Evolutionary conservation across 2,329 filamentous ascomycete species (phyloP), one percentile per base, ranked within the genome.

Genomic region (Fusarium sulawesiense): DNA sequence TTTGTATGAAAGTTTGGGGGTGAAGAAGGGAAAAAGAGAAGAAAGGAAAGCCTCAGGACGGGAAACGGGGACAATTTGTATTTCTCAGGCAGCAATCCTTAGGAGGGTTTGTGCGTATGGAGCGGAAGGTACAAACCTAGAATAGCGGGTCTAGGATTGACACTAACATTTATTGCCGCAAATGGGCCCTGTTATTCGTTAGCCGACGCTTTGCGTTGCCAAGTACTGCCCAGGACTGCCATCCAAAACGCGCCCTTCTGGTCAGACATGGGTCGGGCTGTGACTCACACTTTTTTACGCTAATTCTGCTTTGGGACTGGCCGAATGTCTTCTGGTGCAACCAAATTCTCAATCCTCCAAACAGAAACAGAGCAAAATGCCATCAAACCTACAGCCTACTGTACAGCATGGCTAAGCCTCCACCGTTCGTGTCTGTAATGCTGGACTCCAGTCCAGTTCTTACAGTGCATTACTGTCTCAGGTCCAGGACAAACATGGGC

Each of bases 71-170:
- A 76, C 59, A 73, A 80, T 82, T 81, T 83, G 80, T 83, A 81
- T 79, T 80, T 82, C 78, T 83, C 81, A 84, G 82, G 82, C 82
- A 84, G 78, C 80, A 79, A 83, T 67, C 54, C 34, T 18, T 12
- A 27, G 44, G 45, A 62, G 61, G 57, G 75, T 75, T 68, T 72
- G 73, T 74, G 71, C 30, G 61, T 54, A 23, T 49, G 44, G 23
- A 25, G 32, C n/a, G 9, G 25, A 29, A 50, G 56, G 56, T 75
- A 73, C 70, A 42, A 58, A 34, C 37, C 46, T 40, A 40, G 51
- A 73, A 74, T 72, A 69, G 70, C 70, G 70, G 70, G 69, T 65
- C 60, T 55, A 42, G 50, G 61, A 50, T 47, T 25, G 12, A 7
- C 45, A 59, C 62, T 74, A 75, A 68, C 75, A 65, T 4, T 30